Evolutionary conservation across 2,329 filamentous ascomycete species (phyloP).

Genomic region (Paracoccidioides brasiliensis): DNA sequence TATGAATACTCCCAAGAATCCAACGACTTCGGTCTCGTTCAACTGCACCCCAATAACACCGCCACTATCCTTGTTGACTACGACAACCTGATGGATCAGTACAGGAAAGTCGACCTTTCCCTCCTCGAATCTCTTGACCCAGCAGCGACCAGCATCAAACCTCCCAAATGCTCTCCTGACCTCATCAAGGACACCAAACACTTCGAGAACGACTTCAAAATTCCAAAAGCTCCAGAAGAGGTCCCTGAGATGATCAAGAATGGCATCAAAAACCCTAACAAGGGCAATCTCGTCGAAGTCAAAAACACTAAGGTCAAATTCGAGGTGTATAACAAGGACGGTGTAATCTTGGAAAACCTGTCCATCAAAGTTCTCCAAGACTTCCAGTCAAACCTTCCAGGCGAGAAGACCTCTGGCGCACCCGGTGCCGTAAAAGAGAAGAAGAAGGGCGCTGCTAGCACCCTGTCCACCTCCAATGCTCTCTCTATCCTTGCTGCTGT

Average conservation of each 20-base stretch:
- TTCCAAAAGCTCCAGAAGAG: slow-evolving; percentile 56
- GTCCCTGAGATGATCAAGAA: slow-evolving; percentile 61
- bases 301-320: slow-evolving; percentile 42
- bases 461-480: slow-evolving; percentile 6
- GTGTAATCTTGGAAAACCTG: slow-evolving; percentile 48
- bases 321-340: slow-evolving; percentile 44
- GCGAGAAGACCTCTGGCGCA: slow-evolving; percentile 24
- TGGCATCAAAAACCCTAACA: slow-evolving; percentile 53
- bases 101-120: slow-evolving; percentile 58
- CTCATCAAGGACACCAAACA: slow-evolving; percentile 51
- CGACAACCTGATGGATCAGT: slow-evolving; percentile 62
- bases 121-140: slow-evolving; percentile 52
- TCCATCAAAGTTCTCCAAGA: slow-evolving; percentile 42
- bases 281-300: slow-evolving; percentile 51
- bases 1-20: slow-evolving; percentile 39
- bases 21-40: slow-evolving; percentile 45
- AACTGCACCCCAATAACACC: slow-evolving; percentile 45
- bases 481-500: slow-evolving; percentile 3
- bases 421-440: slow-evolving; percentile 11
- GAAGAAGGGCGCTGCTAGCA: slow-evolving; percentile 9
- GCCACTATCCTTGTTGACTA: slow-evolving; percentile 51
- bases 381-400: slow-evolving; percentile 45
- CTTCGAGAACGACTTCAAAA: slow-evolving; percentile 68
- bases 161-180: slow-evolving; percentile 51
- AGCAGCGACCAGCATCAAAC: slow-evolving; percentile 38